Conservation (phyloP, 2,329 filamentous ascomycete genomes). For the Aspergillus jensenii region DNA sequence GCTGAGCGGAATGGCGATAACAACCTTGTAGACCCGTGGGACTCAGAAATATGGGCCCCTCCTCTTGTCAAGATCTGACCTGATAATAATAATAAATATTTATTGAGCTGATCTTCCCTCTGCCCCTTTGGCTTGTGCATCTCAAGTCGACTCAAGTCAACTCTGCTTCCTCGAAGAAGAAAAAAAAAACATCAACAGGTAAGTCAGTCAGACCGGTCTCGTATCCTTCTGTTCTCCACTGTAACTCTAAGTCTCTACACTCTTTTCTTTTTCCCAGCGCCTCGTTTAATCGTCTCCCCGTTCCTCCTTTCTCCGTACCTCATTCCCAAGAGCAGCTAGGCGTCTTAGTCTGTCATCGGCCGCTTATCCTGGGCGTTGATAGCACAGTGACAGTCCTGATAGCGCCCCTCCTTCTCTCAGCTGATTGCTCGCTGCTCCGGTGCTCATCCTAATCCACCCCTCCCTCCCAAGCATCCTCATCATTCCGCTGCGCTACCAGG, state of each 20-base stretch:
- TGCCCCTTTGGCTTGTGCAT: not conserved
- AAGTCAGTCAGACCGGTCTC: not conserved
- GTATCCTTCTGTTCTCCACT: not conserved
- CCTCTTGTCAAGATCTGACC: slow-evolving; percentile 13
- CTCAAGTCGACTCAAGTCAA: not conserved
- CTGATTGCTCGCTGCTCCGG: slow-evolving; percentile 28
- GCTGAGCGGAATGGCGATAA: not conserved
- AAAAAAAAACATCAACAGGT: not conserved
- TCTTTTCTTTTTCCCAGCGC: not conserved
- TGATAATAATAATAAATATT: slow-evolving; percentile 11
- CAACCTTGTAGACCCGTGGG: slow-evolving; percentile 14
- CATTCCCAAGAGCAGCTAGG: slow-evolving; percentile 6
- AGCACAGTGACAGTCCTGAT: slow-evolving; percentile 4
- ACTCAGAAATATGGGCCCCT: slow-evolving; percentile 15
- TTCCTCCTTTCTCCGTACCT: slow-evolving; percentile 1
- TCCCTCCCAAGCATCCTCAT: slow-evolving; percentile 7
- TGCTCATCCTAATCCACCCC: slow-evolving; percentile 23
- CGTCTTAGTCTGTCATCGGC: slow-evolving; percentile 13
- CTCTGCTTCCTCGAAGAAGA: not conserved
- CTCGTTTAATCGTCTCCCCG: not conserved
- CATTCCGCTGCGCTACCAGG: slow-evolving; percentile 12
- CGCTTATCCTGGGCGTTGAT: slow-evolving; percentile 14
- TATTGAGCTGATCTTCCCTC: slow-evolving; percentile 9
- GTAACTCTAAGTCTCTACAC: not conserved
- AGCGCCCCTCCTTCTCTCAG: slow-evolving; percentile 22